Conservation (phyloP, 768 basidiomycete species). For the Panaeolus cyanescens region DNA sequence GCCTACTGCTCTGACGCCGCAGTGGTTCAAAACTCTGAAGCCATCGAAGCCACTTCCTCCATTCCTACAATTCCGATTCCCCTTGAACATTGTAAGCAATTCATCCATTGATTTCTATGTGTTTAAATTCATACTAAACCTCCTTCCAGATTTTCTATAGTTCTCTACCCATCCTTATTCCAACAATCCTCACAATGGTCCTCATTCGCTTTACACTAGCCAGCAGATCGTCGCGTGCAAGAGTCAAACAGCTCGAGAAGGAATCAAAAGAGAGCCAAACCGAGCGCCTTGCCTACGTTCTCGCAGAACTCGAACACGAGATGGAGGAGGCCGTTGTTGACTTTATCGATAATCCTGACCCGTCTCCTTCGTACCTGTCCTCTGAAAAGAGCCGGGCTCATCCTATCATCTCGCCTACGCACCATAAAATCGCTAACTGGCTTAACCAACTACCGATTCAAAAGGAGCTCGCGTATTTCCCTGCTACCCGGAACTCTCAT, state of each 20-base stretch:
- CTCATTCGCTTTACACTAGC: constrained; percentile 59
- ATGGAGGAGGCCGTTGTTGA: constrained; percentile 66
- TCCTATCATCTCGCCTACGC: constrained; percentile 54
- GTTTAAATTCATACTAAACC: not conserved
- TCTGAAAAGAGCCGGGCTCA: constrained; percentile 28
- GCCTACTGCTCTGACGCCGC: constrained; percentile 38
- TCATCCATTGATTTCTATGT: not conserved
- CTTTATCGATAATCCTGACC: constrained; percentile 49
- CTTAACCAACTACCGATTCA: constrained; percentile 72
- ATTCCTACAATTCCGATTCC: constrained; percentile 58
- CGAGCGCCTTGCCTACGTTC: constrained; percentile 55
- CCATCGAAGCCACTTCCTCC: constrained; percentile 56
- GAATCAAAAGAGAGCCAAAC: constrained; percentile 41
- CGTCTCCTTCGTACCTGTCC: constrained; percentile 20
- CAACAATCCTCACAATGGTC: constrained; percentile 54
- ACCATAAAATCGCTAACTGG: constrained; percentile 55
- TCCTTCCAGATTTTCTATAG: constrained; percentile 48
- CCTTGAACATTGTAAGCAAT: constrained; percentile 66
- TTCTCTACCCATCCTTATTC: constrained; percentile 66
- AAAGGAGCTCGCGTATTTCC: constrained; percentile 72
- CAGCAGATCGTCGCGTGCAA: constrained; percentile 58
- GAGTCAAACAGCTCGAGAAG: constrained; percentile 66
- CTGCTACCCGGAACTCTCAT: constrained; percentile 63
- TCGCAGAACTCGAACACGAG: constrained; percentile 59
- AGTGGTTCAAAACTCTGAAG: constrained; percentile 47